Percentiles rank a stretch among this genome's conserved stretches.
phyloP scores from a whole-genome alignment of 441 rosid species.

The Populus tomentosa region DNA sequence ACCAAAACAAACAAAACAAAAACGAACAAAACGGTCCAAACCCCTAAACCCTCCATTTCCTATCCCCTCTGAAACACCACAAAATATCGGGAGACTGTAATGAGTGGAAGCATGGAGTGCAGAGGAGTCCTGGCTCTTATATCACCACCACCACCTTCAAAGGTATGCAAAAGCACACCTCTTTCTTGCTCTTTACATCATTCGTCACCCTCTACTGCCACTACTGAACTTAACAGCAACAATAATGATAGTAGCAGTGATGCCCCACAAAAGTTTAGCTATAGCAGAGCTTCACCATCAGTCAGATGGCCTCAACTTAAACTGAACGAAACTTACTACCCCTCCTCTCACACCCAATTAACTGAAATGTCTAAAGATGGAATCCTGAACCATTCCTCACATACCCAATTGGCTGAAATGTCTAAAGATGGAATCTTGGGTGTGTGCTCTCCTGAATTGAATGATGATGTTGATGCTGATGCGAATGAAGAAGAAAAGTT shows the following conservation, averaged over 20 bases:
- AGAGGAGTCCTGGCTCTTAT: constrained; percentile 27
- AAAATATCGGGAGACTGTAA: not conserved
- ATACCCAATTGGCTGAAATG: not conserved
- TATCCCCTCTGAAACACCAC: not conserved
- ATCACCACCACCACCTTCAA: constrained; percentile 23
- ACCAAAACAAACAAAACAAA: constrained; percentile 6
- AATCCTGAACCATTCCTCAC: not conserved
- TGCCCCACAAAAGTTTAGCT: constrained; percentile 50
- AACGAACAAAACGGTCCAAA: too few relatives aligned
- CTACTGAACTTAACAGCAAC: constrained; percentile 7
- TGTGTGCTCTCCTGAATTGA: not conserved
- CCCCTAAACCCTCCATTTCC: not conserved
- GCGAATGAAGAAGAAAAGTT: constrained; percentile 35
- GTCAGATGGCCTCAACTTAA: constrained; percentile 92
- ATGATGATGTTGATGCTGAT: constrained; percentile 15
- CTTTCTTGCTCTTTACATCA: constrained; percentile 23
- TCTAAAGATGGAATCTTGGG: not conserved
- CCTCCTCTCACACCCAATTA: constrained; percentile 21
- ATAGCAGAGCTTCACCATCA: constrained; percentile 83
- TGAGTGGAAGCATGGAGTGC: constrained; percentile 15
- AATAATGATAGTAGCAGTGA: not conserved
- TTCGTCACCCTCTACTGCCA: constrained; percentile 5
- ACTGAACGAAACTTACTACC: constrained; percentile 38
- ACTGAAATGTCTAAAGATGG: constrained; percentile 4
- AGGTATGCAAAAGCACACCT: constrained; percentile 25